phyloP scores from a whole-genome alignment of 192 early-diverging fungal genomes.

The Coemansia sp. region DNA sequence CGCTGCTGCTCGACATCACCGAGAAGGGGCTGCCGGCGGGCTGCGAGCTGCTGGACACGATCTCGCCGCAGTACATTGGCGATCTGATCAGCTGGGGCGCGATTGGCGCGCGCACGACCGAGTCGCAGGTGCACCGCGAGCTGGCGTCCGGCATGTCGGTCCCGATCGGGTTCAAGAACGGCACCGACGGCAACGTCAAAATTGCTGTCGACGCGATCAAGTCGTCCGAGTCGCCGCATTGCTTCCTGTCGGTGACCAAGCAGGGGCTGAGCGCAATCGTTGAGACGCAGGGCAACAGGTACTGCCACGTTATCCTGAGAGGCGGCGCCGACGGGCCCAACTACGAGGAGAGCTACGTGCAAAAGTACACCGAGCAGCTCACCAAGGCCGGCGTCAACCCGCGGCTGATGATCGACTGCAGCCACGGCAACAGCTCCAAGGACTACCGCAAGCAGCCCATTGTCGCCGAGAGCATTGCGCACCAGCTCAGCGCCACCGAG shows the following conservation, averaged over 20 bases:
- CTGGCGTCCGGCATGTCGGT: slow-evolving; percentile 75
- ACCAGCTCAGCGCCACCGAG: slow-evolving; percentile 58
- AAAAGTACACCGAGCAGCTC: slow-evolving; percentile 56
- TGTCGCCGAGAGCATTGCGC: slow-evolving; percentile 67
- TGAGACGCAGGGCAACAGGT: slow-evolving; percentile 82
- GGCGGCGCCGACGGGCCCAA: slow-evolving; percentile 86
- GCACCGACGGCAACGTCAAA: slow-evolving; percentile 71
- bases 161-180: slow-evolving; percentile 82
- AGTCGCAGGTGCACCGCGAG: slow-evolving; percentile 80
- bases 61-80: slow-evolving; percentile 77
- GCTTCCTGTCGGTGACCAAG: slow-evolving; percentile 83
- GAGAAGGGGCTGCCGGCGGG: slow-evolving; percentile 71
- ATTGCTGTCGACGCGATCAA: slow-evolving; percentile 93
- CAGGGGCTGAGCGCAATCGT: slow-evolving; percentile 79
- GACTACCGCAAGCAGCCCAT: slow-evolving; percentile 78
- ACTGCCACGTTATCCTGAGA: slow-evolving; percentile 91
- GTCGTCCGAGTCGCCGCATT: slow-evolving; percentile 70
- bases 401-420: slow-evolving; percentile 90
- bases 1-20: slow-evolving; percentile 64
- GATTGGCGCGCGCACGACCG: slow-evolving; percentile 79
- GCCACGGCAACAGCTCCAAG: slow-evolving; percentile 92
- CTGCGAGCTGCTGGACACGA: slow-evolving; percentile 76
- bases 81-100: slow-evolving; percentile 76
- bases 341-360: slow-evolving; percentile 73
- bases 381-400: slow-evolving; percentile 55